These are phyloP conservation scores for Pythium vanterpoolii DNA, from an alignment of 352 stramenopile genomes.

Conservation along the genomic window DNA sequence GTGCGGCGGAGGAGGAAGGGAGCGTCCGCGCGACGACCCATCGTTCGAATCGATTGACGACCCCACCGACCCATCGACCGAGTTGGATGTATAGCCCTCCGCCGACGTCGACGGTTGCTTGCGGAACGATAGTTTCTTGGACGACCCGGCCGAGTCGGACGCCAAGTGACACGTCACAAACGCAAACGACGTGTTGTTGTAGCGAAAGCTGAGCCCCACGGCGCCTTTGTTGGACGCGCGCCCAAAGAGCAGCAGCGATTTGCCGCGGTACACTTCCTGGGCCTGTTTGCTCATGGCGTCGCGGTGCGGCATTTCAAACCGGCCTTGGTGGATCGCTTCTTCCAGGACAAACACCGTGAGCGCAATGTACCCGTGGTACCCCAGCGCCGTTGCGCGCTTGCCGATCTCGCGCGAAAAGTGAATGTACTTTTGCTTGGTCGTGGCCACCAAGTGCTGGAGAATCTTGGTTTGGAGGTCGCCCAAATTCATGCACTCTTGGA, in stretches of 20 bases:
- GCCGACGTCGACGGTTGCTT: conserved; percentile 2
- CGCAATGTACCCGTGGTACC: conserved; percentile 88
- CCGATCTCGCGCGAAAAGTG: conserved; percentile 83
- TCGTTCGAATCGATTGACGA: conserved; percentile 5
- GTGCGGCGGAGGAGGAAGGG: too few species aligned
- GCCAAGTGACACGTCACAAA: conserved; percentile 84
- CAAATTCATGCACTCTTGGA: conserved; percentile 90
- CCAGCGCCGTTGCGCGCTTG: conserved; percentile 67
- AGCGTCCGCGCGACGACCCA: not conserved
- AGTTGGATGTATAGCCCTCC: not conserved
- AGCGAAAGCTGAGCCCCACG: conserved; percentile 57
- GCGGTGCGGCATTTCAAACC: conserved; percentile 64
- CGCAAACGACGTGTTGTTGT: conserved; percentile 54
- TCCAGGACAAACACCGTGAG: conserved; percentile 79
- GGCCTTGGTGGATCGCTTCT: conserved; percentile 51
- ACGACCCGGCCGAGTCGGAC: conserved; percentile 61
- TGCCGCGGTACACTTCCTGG: conserved; percentile 73
- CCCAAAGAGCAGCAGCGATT: conserved; percentile 74
- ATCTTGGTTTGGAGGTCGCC: conserved; percentile 67
- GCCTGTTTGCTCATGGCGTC: conserved; percentile 53
- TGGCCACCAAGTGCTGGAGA: conserved; percentile 48
- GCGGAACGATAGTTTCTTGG: conserved; percentile 35
- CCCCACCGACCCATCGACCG: not conserved
- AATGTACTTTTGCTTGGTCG: conserved; percentile 57
- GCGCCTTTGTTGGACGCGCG: conserved; percentile 72